Percentiles rank a stretch among this genome's conserved stretches.
phyloP scores from a whole-genome alignment of 1,284 basidiomycete genomes.

The Pholiota adiposa region DNA sequence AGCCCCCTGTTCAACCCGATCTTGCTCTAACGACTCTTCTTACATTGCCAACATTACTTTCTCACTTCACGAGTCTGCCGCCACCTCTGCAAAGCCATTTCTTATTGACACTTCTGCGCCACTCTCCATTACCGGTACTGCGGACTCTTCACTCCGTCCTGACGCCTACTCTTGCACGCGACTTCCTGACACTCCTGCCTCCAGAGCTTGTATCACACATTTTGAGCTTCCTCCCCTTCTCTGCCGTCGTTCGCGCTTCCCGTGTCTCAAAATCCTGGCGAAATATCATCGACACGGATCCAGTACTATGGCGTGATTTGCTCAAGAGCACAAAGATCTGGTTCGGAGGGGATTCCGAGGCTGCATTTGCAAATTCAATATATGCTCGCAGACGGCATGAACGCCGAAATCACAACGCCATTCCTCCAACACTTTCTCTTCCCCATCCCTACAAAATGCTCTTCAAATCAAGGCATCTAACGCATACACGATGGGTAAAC shows the following conservation, averaged over 20 bases:
- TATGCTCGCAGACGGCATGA: conserved; percentile 57
- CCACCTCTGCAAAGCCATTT: conserved; percentile 82
- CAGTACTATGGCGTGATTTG: conserved; percentile 83
- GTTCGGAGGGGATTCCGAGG: conserved; percentile 82
- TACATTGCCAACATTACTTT: conserved; percentile 76
- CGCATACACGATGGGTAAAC: conserved; percentile 76
- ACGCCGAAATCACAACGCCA: conserved; percentile 40
- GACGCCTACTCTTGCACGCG: conserved; percentile 83
- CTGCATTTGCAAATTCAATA: conserved; percentile 68
- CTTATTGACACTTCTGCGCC: conserved; percentile 81
- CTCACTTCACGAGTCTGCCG: conserved; percentile 75
- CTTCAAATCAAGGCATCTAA: conserved; percentile 84
- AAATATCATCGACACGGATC: conserved; percentile 82
- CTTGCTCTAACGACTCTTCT: conserved; percentile 76
- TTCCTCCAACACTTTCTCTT: conserved; percentile 55
- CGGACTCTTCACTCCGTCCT: conserved; percentile 83
- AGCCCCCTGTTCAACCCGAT: conserved; percentile 78
- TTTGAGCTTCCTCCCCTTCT: conserved; percentile 77
- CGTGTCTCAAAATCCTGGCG: conserved; percentile 84
- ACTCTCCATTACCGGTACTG: conserved; percentile 83
- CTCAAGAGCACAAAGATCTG: conserved; percentile 80
- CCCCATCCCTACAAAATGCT: conserved; percentile 87
- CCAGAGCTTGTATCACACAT: conserved; percentile 84
- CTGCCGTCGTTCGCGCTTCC: conserved; percentile 78
- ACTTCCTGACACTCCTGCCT: conserved; percentile 85